Evolutionary conservation across 75 land plant species (phyloP).

Genomic region (Pinus taeda): DNA sequence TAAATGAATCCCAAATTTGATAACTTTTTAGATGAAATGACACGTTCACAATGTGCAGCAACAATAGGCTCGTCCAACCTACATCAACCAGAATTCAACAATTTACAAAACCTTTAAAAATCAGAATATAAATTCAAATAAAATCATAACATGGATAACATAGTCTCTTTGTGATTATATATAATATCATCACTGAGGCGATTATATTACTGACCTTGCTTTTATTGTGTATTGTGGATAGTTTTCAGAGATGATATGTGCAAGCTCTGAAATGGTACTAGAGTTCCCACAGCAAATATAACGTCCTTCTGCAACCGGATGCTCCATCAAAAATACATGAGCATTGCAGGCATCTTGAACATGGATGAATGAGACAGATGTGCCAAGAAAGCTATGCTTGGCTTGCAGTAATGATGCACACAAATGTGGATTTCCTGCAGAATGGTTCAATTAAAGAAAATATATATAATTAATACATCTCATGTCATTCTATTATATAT

Average conservation of each 20-base stretch:
- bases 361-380: background rate
- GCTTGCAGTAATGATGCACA: no score
- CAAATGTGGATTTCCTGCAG: no score
- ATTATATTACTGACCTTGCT: background rate
- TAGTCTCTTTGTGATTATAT: background rate
- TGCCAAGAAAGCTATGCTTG: no score
- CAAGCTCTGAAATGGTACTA: background rate
- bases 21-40: background rate
- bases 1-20: background rate
- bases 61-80: background rate
- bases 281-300: background rate
- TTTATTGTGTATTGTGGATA: background rate
- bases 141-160: background rate
- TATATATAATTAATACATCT: no score
- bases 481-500: no score
- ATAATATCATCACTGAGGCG: background rate
- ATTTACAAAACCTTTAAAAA: background rate
- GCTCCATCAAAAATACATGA: conserved; percentile 1
- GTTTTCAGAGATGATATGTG: background rate
- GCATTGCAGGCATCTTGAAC: conserved; percentile 1
- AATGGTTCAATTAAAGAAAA: no score
- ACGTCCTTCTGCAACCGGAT: background rate
- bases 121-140: background rate
- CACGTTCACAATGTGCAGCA: background rate
- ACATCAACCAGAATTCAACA: background rate